A percentile compares a stretch with the other conserved stretches of the same genome.
Evolutionary conservation across 2,329 filamentous ascomycete species (phyloP).

Genomic region (Emergomyces pasteurianus): DNA sequence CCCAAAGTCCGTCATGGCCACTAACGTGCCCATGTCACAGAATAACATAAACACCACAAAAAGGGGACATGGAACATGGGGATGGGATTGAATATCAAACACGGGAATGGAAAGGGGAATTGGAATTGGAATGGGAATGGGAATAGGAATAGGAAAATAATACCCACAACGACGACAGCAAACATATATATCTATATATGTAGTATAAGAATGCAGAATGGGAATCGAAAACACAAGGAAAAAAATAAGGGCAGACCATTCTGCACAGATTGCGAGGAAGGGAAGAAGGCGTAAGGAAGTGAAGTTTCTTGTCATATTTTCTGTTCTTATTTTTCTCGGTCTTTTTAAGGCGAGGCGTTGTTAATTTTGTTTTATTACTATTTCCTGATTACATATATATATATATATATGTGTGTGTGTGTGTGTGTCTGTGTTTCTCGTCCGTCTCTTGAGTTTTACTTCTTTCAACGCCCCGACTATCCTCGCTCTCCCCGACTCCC

Average conservation of each 20-base stretch:
- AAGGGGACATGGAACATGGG: neutral
- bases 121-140: neutral
- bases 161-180: neutral
- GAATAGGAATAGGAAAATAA: neutral
- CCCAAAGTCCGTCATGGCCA: neutral
- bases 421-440: neutral
- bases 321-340: neutral
- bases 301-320: neutral
- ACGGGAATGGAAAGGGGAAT: neutral
- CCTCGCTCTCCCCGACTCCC: neutral
- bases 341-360: neutral
- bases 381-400: neutral
- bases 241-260: neutral
- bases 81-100: neutral
- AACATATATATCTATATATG: neutral
- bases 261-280: neutral
- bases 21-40: slow-evolving; percentile 5
- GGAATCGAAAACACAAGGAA: neutral
- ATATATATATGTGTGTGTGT: neutral
- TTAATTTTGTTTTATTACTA: neutral
- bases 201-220: neutral
- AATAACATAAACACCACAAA: neutral
- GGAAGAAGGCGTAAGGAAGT: neutral
- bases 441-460: neutral
- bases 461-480: neutral